Evolutionary conservation across 305 asterid genomes (phyloP).

Genomic region (Fraxinus ornus): DNA sequence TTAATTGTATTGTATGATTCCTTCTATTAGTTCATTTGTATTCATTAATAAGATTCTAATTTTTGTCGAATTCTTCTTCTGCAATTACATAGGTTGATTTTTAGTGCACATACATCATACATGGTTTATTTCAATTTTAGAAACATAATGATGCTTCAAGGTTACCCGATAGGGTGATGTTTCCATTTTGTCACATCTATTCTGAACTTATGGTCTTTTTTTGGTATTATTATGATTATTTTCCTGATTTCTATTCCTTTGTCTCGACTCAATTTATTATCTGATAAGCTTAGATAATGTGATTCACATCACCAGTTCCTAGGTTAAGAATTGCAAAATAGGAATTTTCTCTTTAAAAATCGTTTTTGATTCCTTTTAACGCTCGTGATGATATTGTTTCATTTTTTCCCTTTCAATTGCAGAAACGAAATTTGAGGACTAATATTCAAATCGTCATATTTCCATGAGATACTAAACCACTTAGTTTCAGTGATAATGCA

Average conservation of each 20-base stretch:
- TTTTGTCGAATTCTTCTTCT: neutral
- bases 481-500: too few species aligned
- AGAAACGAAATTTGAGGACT: constrained; percentile 54
- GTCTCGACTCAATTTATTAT: neutral
- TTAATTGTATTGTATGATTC: neutral
- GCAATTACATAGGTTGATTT: neutral
- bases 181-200: neutral
- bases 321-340: neutral
- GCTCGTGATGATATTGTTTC: neutral
- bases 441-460: too few species aligned
- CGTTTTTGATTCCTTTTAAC: neutral
- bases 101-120: neutral
- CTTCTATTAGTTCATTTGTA: neutral
- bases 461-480: too few species aligned
- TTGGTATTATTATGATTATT: neutral
- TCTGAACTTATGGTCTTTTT: neutral
- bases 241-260: neutral
- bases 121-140: neutral
- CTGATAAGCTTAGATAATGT: constrained; percentile 1
- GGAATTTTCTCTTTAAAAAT: neutral
- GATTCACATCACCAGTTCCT: neutral
- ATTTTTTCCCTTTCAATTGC: constrained; percentile 28
- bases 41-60: neutral
- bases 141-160: neutral
- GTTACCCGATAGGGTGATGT: neutral